Base-by-base conservation (phyloP, 306 rosid genomes). In the Corylus avellana region DNA sequence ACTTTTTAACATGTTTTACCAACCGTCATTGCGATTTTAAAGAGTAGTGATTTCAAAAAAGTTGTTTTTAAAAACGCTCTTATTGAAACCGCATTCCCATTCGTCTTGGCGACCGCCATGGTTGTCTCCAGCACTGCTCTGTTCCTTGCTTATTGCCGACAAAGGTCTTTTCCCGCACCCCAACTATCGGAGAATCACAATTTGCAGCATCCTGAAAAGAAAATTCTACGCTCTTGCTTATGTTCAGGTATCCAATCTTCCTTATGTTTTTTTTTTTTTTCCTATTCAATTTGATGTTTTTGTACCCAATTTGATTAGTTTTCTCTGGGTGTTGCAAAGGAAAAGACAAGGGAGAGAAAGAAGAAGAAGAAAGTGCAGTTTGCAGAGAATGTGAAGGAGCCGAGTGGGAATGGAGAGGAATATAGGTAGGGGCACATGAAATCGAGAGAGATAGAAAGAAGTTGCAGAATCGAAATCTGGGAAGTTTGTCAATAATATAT, bases 331-430 rank as follows among this genome's bases (percentile, higher is more conserved):
- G 53, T 81, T 70, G 20, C 78, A 80, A 85, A 82, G 55, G 88
- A 82, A 56, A 90, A 78, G 88, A 92, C 78, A 56, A 77, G 49
- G 81, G 87, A 69, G 18, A 86, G 76, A 20, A 22, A 22, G 22
- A 32, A 32, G 35, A 86, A 76, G 81, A 89, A 79, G n/a, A n/a
- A n/a, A 59, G 97, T 94, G 32, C 62, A 86, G 57, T 94, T 94
- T 75, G 96, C 91, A 1, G 94, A 86, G 57, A 85, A 82, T 87
- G 96, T 89, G 87, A 89, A 87, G 75, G 90, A 86, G 20, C 78
- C 63, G 27, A 73, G 56, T n/a, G 86, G 82, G 64, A 79, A 51
- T 20, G 85, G 76, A 1, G 85, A 88, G 14, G 77, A 88, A 64
- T 67, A 20, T 27, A 81, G 84, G 73, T 80, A 49, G 37, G 71